These are phyloP conservation scores for Emericellopsis terricola DNA, from an alignment of 495 filamentous ascomycete species.

Conservation along the genomic window DNA sequence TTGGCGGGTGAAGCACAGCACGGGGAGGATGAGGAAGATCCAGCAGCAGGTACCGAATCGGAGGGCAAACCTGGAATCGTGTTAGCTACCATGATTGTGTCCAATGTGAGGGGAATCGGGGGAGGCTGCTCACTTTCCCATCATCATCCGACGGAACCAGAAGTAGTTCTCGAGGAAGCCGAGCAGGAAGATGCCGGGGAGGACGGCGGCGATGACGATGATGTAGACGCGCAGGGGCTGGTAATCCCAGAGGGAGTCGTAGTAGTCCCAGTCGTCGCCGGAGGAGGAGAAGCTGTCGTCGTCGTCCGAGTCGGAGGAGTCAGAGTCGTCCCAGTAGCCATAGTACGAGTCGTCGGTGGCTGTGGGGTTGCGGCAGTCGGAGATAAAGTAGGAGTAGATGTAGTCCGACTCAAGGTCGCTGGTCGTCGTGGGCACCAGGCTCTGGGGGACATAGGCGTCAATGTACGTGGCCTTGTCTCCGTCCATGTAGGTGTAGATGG, in stretches of 20 bases:
- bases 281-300: slow-evolving; percentile 5
- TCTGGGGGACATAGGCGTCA: slow-evolving; percentile 3
- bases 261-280: slow-evolving; percentile 3
- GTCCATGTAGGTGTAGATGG: slow-evolving; percentile 10
- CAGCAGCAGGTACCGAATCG: slow-evolving; percentile 31
- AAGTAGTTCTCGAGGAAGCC: slow-evolving; percentile 31
- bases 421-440: neutral
- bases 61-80: slow-evolving; percentile 22
- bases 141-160: slow-evolving; percentile 34
- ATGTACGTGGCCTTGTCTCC: slow-evolving; percentile 1
- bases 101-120: too few species aligned
- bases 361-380: slow-evolving; percentile 4
- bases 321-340: slow-evolving; percentile 2
- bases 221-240: slow-evolving; percentile 11
- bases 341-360: neutral
- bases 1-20: slow-evolving; percentile 21
- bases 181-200: slow-evolving; percentile 23
- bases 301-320: slow-evolving; percentile 8
- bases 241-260: slow-evolving; percentile 4
- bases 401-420: slow-evolving; percentile 3
- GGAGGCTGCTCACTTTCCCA: too few species aligned
- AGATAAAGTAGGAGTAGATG: slow-evolving; percentile 6
- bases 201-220: slow-evolving; percentile 19
- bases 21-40: slow-evolving; percentile 21
- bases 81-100: too few species aligned